Base-by-base conservation (phyloP, 2,329 filamentous ascomycete species). In the Cytospora mali region DNA sequence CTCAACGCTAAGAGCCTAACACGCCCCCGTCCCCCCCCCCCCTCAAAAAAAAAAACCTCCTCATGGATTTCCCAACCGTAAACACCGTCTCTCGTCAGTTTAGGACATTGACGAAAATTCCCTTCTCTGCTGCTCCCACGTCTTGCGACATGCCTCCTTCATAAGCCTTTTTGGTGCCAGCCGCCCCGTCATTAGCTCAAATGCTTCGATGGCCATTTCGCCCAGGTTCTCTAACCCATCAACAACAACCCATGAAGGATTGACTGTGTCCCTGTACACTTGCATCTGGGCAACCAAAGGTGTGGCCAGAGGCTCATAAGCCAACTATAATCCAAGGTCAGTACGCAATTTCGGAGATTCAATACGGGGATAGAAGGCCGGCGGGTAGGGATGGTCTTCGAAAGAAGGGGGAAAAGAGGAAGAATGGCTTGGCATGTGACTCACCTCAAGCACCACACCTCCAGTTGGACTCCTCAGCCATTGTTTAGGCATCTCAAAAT, bases 151-250 rank as follows among this genome's bases (percentile, higher is more conserved):
- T 62, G 88, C 85, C 58, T 83, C 79, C 65, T 86, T 83, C 89
- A 92, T 92, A 27, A 89, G 74, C 52, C 82, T 79, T 60, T 87
- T 83, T 2, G 90, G 90, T 18, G 89, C 89, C 72, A 88, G 84
- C 53, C 89, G 83, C 6, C 89, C 89, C 0, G 89, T 92, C 77
- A 92, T 89, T 25, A 92, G 76, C 75, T 92, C 89, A 70, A 92
- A 92, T 60, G 91, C 88, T 33, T 89, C 89, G 72, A 89, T 89
- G 0, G 88, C 89, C 78, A 92, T 90, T 73, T 92, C 90, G 5
- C 86, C 84, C 18, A 92, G 79, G 50, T 91, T 84, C 67, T 91
- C 88, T 10, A 92, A 76, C 0, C 89, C 89, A 69, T 92, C 88
- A 55, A 92, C 84, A 50, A 90, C 80, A 0, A 89, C 85, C 89